Evolutionary conservation across 148 eudicot genomes (phyloP), one percentile per base, ranked within the genome.

Genomic region (Camellia japonica): DNA sequence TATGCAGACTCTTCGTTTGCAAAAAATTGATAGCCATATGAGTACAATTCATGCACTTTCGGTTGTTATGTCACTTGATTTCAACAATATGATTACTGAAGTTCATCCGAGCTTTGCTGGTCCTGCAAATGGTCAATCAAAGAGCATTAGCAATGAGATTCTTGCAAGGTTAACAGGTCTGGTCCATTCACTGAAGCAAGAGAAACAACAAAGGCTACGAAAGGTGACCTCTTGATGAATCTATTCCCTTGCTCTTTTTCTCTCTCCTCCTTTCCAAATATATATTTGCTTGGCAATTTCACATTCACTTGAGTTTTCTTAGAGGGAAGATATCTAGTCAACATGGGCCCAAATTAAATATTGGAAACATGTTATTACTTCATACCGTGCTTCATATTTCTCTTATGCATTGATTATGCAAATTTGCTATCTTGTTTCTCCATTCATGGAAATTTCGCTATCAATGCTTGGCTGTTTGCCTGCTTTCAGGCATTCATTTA

Each of bases 101-200:
- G 86, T 88, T 82, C 97, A 90, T 86, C 91, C 94, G 51, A 88
- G 89, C 84, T 78, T 94, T 82, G 89, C 80, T 85, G 91, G 86
- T 88, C 62, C 82, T 85, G 85, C 75, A 74, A 80, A 79, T 86
- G 92, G 86, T 60, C 92, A 87, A 65, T 76, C 89, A 69, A 92
- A 86, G 87, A 87, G 93, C 87, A 92, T 92, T 75, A 94, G 94
- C 88, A 90, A 94, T 87, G 97, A 89, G 43, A 92, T 92, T 72
- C 87, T 94, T 63, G 88, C 93, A 76, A 86, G 87, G 82, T 85
- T 94, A 47, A 83, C 90, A n/a, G 80, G 87, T 59, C 84, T 85
- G 72, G 88, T 88, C 59, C 83, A 82, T 74, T 88, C 93, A 15
- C 83, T 94, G 79, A 92, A 87, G 83, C 90, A 88, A 85, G 91